These are phyloP conservation scores for Apiotrichum gracile DNA, from an alignment of 1,284 basidiomycete species.

Conservation along the genomic window DNA sequence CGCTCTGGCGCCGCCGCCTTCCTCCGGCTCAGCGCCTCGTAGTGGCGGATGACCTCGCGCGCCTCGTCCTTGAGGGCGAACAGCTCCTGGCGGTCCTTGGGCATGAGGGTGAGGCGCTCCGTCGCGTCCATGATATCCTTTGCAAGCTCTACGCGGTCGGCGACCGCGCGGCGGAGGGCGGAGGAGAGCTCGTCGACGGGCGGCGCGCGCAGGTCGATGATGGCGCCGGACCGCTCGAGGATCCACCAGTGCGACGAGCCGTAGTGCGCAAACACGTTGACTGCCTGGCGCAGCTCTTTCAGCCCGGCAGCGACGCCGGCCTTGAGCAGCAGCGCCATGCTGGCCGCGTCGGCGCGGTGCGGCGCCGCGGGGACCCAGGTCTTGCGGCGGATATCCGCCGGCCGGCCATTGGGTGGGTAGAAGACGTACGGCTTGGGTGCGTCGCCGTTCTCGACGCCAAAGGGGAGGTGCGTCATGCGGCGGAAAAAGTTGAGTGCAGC, in stretches of 20 bases:
- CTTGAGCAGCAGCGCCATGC: conserved; percentile 26
- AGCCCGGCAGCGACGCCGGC: conserved; percentile 21
- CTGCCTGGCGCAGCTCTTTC: conserved; percentile 17
- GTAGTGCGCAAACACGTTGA: conserved; percentile 14
- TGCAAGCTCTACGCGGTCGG: conserved; percentile 8
- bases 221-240: not conserved
- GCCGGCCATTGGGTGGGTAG: conserved; percentile 16
- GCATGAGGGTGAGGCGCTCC: conserved; percentile 2
- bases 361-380: conserved; percentile 13
- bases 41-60: not conserved
- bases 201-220: not conserved
- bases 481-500: conserved; percentile 25
- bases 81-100: not conserved
- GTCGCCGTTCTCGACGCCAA: conserved; percentile 10
- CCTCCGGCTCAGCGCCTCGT: not conserved
- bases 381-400: conserved; percentile 14
- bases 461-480: conserved; percentile 25
- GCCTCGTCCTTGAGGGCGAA: not conserved
- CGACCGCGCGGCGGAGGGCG: not conserved
- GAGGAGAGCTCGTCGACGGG: not conserved
- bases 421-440: conserved; percentile 4
- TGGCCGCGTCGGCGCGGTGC: conserved; percentile 10
- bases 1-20: not conserved
- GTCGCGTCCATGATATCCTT: conserved; percentile 1
- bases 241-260: conserved; percentile 1